phyloP scores from a whole-genome alignment of 352 stramenopile genomes.

The Phytopythium chamaehyphon region DNA sequence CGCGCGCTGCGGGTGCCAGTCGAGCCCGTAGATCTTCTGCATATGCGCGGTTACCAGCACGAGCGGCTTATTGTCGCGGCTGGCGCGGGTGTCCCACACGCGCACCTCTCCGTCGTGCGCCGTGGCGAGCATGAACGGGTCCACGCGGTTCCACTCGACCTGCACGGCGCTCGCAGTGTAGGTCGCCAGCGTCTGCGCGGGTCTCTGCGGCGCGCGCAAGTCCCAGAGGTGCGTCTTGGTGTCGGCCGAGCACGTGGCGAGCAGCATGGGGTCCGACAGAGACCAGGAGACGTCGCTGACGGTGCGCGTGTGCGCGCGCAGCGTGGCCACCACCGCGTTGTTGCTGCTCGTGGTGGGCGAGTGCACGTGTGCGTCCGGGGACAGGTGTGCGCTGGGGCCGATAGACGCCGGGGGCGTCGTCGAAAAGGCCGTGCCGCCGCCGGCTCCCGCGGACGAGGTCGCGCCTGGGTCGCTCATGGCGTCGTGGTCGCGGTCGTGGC shows the following conservation, averaged over 20 bases:
- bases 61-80: slow-evolving; percentile 41
- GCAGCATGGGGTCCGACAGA: slow-evolving; percentile 56
- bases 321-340: slow-evolving; percentile 50
- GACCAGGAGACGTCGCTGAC: slow-evolving; percentile 81
- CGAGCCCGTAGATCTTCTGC: slow-evolving; percentile 80
- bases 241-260: slow-evolving; percentile 78
- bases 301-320: slow-evolving; percentile 66
- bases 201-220: slow-evolving; percentile 59
- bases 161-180: slow-evolving; percentile 67
- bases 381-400: not conserved
- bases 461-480: not conserved
- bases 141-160: slow-evolving; percentile 75
- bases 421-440: slow-evolving; percentile 12
- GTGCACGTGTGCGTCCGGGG: not conserved
- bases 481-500: slow-evolving; percentile 8
- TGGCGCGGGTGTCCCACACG: slow-evolving; percentile 66
- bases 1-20: slow-evolving; percentile 75
- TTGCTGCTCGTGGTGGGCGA: not conserved
- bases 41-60: slow-evolving; percentile 74
- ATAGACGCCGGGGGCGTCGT: slow-evolving; percentile 25
- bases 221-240: slow-evolving; percentile 83
- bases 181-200: slow-evolving; percentile 63
- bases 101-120: slow-evolving; percentile 77
- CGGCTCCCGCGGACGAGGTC: not conserved
- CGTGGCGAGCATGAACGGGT: slow-evolving; percentile 64